phyloP scores from a whole-genome alignment of 495 filamentous ascomycete species.

The Aspergillus ellipticus region DNA sequence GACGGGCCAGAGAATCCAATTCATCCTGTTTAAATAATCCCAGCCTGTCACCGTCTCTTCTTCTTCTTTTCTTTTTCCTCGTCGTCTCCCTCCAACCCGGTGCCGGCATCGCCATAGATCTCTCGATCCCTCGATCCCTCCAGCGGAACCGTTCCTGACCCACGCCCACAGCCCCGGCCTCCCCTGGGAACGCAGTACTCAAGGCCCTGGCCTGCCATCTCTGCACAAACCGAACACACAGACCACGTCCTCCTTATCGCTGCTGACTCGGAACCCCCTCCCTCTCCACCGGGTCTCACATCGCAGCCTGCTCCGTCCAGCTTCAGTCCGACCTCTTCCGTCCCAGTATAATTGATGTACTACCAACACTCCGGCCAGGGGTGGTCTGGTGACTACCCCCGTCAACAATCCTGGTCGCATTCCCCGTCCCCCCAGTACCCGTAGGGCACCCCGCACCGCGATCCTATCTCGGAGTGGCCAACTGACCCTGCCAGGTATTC shows the following conservation, averaged over 20 bases:
- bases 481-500: neutral
- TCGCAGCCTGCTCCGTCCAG: neutral
- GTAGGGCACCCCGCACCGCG: neutral
- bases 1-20: conserved; percentile 5
- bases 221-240: neutral
- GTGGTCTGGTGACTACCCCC: conserved; percentile 22
- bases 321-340: neutral
- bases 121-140: too few relatives aligned
- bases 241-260: neutral
- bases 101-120: neutral
- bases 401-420: conserved; percentile 17
- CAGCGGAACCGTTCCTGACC: neutral
- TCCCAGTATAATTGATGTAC: conserved; percentile 23
- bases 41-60: neutral
- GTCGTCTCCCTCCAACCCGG: neutral
- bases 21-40: conserved; percentile 9
- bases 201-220: too few relatives aligned
- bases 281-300: neutral
- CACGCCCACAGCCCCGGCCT: neutral
- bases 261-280: neutral
- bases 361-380: conserved; percentile 26
- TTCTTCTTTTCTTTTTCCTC: neutral
- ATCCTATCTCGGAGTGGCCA: neutral
- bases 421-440: conserved; percentile 16
- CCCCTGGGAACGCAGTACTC: neutral